Evolutionary conservation across 1,284 basidiomycete species (phyloP).

Genomic region (Ustilago tritici): DNA sequence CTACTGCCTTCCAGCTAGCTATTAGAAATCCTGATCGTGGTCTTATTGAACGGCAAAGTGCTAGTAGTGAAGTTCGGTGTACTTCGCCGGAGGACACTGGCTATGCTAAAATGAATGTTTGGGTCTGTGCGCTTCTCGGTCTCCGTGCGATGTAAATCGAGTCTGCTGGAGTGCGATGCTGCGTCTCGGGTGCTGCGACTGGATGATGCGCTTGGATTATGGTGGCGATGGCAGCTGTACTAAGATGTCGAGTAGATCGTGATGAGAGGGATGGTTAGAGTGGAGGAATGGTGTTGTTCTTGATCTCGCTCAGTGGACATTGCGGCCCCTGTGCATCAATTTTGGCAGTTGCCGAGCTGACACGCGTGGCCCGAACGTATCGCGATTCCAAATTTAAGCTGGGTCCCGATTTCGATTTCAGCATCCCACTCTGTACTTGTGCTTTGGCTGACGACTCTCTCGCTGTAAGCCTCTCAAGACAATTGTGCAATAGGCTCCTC

Average conservation of each 20-base stretch:
- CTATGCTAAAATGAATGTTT: background rate
- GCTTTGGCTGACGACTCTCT: background rate
- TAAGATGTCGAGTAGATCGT: background rate
- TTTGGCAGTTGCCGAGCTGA: background rate
- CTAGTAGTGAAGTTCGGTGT: background rate
- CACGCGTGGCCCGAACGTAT: conserved; percentile 8
- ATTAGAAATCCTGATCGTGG: background rate
- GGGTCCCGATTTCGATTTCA: background rate
- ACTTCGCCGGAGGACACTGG: background rate
- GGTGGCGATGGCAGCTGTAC: background rate
- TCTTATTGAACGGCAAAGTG: background rate
- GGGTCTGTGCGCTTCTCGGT: background rate
- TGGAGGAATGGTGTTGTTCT: conserved; percentile 7
- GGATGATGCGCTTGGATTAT: background rate
- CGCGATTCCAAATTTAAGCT: background rate
- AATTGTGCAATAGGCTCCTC: background rate
- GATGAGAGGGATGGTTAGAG: background rate
- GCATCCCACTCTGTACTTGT: background rate
- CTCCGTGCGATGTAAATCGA: background rate
- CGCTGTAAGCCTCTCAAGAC: background rate
- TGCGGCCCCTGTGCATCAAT: background rate
- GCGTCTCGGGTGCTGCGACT: background rate
- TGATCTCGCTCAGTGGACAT: conserved; percentile 1
- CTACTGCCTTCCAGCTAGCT: background rate
- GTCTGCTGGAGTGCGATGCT: background rate